Evolutionary conservation across 805 yeast species (phyloP), one percentile per base, ranked within the genome.

Genomic region (Zygotorulaspora florentina): DNA sequence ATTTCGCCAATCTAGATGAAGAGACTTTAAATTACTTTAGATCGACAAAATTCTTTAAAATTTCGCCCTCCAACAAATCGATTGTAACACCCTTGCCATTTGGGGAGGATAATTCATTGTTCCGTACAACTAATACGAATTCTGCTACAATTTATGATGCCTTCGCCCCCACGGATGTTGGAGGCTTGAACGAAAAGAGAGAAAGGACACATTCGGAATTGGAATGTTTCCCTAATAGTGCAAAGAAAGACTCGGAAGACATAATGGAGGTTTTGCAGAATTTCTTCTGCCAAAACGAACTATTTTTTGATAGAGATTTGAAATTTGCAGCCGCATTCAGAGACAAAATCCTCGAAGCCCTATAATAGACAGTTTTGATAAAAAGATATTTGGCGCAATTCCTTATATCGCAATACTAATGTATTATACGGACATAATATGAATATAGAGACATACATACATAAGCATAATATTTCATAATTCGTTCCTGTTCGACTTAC

Each of bases 281-380:
- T 38, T 45, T 40, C 17, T 51, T 45, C 20, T 43, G 48, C 39
- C 42, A 39, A 6, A 26, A 40, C 28, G 38, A 37, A 5, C 28
- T 51, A 17, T 48, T 45, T 35, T 51, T 40, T 38, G 54, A 51
- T 43, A 48, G 54, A 39, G 54, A 51, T 39, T 43, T 46, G 13
- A 29, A 27, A 18, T 45, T 50, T 16, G 37, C 54, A 3, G 43
- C 42, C 16, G 43, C 44, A 17, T 23, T 42, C 8, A 42, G 35
- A 11, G 43, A 35, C 17, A 26, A 23, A 25, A 17, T 37, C 11
- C 25, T 37, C n/a, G 16, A 25, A 20, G 18, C 20, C 3, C 25
- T 17, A 11, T 37, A 37, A 17, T 11, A 6, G 18, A 16, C 33
- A 27, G n/a, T n/a, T n/a, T n/a, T n/a, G 7, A 20, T 5, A 20